Base-by-base conservation (phyloP, 805 yeast species). In the Clavispora phyllophila region DNA sequence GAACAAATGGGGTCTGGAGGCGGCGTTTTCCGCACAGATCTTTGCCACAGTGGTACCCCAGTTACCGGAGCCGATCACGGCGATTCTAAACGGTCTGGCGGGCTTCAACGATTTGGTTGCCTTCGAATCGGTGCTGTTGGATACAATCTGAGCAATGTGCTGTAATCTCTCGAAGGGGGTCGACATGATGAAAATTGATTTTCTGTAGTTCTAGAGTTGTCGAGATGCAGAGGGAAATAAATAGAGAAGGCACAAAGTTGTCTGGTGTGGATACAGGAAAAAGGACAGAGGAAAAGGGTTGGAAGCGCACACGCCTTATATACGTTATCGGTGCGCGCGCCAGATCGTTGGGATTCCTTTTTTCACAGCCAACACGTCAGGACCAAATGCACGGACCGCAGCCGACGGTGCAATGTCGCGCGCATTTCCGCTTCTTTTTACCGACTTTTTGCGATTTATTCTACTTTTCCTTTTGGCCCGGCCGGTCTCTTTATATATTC, bases 41-140 rank as follows among this genome's bases (percentile, higher is more conserved):
- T 93, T 91, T 49, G 98, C 97, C 42, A 93, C 89, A 15, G 98
- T 91, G 29, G 96, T 88, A 51, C 99, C 99, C 87, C 99, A 91
- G 69, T 91, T 91, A 62, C 98, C 99, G 24, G 97, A 89, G 33
- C 99, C 99, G 51, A 93, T 82, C 28, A 58, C 56, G 47, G 62
- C 58, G 36, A 70, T 58, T 49, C 57, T 65, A 55, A 70, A 68
- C 17, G 72, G 72, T 23, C 40, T 36, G 20, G 25, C 28, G 29
- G 50, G 43, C 15, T 35, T 31, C 36, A 42, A 40, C 34, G 40
- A 24, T 33, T 28, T 31, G 23, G 40, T 29, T 10, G 39, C 37
- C 17, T n/a, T 17, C 10, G 48, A 36, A 27, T 26, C 41, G 19
- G 48, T 41, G 36, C 50, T 45, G 28, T 53, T 40, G 5, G 48